A percentile compares a stretch with the other conserved stretches of the same genome.
These are phyloP conservation scores for Sporothrix curviconia DNA, from an alignment of 2,329 filamentous ascomycete species.

Conservation along the genomic window DNA sequence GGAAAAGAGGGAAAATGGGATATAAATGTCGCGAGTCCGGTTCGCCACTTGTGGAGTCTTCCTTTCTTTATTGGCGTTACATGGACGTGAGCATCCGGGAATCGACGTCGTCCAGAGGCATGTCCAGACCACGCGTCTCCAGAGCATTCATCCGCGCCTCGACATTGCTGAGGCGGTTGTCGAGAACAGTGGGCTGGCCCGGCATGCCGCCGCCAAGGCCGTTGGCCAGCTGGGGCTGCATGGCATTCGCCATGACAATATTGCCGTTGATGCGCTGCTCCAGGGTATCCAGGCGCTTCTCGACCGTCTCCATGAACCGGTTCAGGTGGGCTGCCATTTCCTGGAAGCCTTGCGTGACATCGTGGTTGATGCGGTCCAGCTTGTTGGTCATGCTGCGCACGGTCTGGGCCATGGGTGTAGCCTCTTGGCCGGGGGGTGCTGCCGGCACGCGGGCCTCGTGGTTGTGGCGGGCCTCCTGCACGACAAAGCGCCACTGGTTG, in stretches of 20 bases:
- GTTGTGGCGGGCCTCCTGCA: constrained; percentile 55
- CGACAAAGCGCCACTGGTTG: constrained; percentile 58
- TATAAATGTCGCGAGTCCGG: no score
- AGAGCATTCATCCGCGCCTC: constrained; percentile 34
- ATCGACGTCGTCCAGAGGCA: constrained; percentile 34
- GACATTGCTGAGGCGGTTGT: constrained; percentile 28
- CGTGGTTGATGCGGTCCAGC: constrained; percentile 52
- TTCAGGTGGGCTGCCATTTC: constrained; percentile 46
- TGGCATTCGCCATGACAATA: constrained; percentile 6
- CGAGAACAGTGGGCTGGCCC: constrained; percentile 21
- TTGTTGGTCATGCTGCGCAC: constrained; percentile 54
- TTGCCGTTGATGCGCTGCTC: constrained; percentile 31
- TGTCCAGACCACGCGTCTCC: constrained; percentile 32
- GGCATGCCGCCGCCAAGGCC: constrained; percentile 25
- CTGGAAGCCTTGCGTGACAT: constrained; percentile 46
- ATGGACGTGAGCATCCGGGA: constrained; percentile 30
- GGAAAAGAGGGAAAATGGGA: no score
- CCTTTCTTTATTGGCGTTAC: no score
- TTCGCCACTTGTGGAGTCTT: no score
- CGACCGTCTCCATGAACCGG: constrained; percentile 42
- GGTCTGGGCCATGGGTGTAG: constrained; percentile 50
- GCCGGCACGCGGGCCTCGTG: constrained; percentile 53
- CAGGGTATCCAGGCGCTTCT: constrained; percentile 50
- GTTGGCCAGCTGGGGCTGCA: constrained; percentile 23
- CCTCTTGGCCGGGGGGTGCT: constrained; percentile 49